Conservation (phyloP, 371 early-diverging fungal genomes). For the Globomyces sp. region DNA sequence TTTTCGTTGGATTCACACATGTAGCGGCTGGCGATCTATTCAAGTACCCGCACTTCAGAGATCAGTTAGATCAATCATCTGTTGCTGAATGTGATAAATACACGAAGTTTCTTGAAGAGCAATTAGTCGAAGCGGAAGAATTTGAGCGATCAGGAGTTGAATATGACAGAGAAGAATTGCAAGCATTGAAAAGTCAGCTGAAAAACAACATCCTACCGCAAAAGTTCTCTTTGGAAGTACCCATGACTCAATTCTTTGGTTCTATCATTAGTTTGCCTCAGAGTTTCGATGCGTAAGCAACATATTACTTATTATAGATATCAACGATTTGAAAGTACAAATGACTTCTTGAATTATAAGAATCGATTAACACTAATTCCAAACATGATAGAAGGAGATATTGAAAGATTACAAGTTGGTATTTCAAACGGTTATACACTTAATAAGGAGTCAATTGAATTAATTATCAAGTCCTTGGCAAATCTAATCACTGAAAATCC, state of each 20-base stretch:
- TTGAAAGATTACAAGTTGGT: constrained; percentile 29
- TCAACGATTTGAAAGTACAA: constrained; percentile 22
- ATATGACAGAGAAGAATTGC: too few relatives aligned
- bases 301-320: constrained; percentile 10
- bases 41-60: constrained; percentile 10
- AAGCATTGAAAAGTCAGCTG: too few relatives aligned
- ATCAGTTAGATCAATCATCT: too few relatives aligned
- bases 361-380: constrained; percentile 24
- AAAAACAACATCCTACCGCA: too few relatives aligned
- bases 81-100: too few relatives aligned
- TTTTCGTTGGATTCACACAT: too few relatives aligned
- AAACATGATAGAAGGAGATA: constrained; percentile 22
- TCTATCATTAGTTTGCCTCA: not conserved
- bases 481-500: constrained; percentile 17
- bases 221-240: constrained; percentile 8
- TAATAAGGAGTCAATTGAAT: constrained; percentile 22
- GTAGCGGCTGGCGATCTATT: constrained; percentile 7
- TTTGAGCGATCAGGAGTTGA: too few relatives aligned
- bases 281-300: not conserved
- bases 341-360: constrained; percentile 36
- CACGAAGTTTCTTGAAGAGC: too few relatives aligned
- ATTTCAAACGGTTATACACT: constrained; percentile 26
- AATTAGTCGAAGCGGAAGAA: too few relatives aligned
- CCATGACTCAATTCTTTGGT: constrained; percentile 9
- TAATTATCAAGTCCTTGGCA: constrained; percentile 22